Conservation (phyloP, 208 protist genomes). For the Endotrypanum monterogeii region DNA sequence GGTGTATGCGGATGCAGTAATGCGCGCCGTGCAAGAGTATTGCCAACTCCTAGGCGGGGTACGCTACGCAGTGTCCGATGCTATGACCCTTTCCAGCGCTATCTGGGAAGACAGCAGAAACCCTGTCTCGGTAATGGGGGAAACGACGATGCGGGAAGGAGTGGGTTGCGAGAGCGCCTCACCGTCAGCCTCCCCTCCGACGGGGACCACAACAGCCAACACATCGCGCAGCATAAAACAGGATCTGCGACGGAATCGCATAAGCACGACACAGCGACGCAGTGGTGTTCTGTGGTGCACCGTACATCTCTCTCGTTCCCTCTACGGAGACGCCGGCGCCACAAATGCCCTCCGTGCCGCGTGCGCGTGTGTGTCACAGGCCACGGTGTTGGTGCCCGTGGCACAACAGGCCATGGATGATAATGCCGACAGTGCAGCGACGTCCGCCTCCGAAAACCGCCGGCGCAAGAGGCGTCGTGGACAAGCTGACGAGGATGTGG, state of each 20-base stretch:
- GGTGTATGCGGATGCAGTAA: constrained; percentile 21
- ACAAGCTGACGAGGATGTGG: not conserved
- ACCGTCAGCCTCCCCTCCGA: not conserved
- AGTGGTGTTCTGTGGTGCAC: constrained; percentile 34
- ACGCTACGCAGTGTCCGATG: constrained; percentile 30
- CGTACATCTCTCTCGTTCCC: constrained; percentile 29
- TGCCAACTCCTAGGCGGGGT: constrained; percentile 34
- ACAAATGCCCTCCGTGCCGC: constrained; percentile 30
- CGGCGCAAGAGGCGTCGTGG: not conserved
- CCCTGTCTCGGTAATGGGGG: not conserved
- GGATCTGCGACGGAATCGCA: not conserved
- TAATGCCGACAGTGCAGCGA: not conserved
- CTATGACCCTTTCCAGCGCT: constrained; percentile 7
- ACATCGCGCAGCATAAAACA: not conserved
- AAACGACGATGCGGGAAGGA: not conserved
- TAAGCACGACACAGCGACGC: constrained; percentile 10
- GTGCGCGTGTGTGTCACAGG: constrained; percentile 27
- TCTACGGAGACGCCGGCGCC: constrained; percentile 29
- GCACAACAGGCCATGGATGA: not conserved
- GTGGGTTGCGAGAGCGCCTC: not conserved
- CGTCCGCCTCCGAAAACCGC: not conserved
- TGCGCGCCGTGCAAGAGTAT: constrained; percentile 22
- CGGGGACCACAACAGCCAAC: not conserved
- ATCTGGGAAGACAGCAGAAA: constrained; percentile 14
- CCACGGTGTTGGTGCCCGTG: constrained; percentile 14